These are phyloP conservation scores for Suhomyces tanzawaensis DNA, from an alignment of 805 yeast genomes.

Conservation along the genomic window DNA sequence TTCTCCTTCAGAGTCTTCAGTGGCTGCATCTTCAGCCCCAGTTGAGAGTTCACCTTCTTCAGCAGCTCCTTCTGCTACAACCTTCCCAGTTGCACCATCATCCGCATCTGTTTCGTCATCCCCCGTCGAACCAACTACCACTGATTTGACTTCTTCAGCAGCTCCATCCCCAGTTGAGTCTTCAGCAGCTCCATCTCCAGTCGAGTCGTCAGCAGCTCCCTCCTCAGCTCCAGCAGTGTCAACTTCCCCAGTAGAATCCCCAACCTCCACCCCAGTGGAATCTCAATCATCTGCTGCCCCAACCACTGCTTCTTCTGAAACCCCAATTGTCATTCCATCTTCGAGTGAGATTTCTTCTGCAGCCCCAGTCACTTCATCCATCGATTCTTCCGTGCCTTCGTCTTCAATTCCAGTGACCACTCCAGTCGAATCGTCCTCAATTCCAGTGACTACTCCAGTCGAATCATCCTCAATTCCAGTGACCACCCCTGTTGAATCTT, in stretches of 20 bases:
- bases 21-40: conserved; percentile 3
- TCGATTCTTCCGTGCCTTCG: background rate
- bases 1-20: conserved; percentile 5
- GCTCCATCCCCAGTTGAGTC: background rate
- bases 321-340: background rate
- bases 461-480: conserved; percentile 2
- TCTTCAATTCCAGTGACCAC: background rate
- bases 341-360: background rate
- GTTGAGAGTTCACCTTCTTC: conserved; percentile 3
- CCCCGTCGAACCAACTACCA: background rate
- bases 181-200: background rate
- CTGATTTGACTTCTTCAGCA: background rate
- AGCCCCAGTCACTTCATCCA: background rate
- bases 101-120: conserved; percentile 4
- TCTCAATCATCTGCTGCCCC: conserved; percentile 1
- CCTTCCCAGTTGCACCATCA: conserved; percentile 1
- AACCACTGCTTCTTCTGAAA: background rate
- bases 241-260: background rate
- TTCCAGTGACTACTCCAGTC: background rate
- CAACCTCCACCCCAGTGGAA: background rate
- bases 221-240: conserved; percentile 1
- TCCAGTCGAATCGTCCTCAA: background rate
- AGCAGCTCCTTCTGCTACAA: conserved; percentile 4
- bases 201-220: background rate
- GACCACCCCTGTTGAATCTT: background rate